phyloP scores from a whole-genome alignment of 2,329 filamentous ascomycete species.

The Ceratocystis eucalypticola region DNA sequence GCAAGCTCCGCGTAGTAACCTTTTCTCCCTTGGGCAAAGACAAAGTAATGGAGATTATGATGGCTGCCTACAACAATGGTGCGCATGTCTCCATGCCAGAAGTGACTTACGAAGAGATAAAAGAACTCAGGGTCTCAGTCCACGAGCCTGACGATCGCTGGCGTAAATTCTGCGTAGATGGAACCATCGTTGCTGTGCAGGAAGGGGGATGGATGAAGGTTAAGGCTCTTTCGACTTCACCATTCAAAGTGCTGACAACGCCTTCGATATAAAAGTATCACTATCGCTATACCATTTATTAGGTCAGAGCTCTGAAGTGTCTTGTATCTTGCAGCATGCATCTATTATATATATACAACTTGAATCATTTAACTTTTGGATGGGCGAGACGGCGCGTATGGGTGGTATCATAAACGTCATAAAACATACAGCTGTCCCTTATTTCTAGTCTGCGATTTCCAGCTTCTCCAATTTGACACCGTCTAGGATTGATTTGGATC shows the following conservation, averaged over 20 bases:
- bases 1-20: conserved; percentile 55
- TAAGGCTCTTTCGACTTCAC: conserved; percentile 31
- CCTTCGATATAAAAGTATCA: background rate
- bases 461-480: conserved; percentile 23
- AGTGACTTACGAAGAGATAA: conserved; percentile 61
- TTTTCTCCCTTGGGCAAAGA: conserved; percentile 55
- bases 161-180: conserved; percentile 84
- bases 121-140: conserved; percentile 53
- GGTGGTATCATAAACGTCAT: conserved; percentile 22
- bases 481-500: conserved; percentile 17
- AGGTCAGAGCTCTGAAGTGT: background rate
- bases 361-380: conserved; percentile 15
- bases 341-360: conserved; percentile 25
- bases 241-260: conserved; percentile 31
- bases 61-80: conserved; percentile 43
- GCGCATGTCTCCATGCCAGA: conserved; percentile 40
- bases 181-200: conserved; percentile 66
- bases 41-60: conserved; percentile 66
- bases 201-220: conserved; percentile 59
- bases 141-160: conserved; percentile 56
- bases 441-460: conserved; percentile 18
- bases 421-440: conserved; percentile 8
- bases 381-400: conserved; percentile 2
- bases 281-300: background rate
- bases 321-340: conserved; percentile 1